Percentiles rank a stretch among this genome's conserved stretches.
phyloP scores from a whole-genome alignment of 2,329 filamentous ascomycete species.

The Scedosporium dehoogii region DNA sequence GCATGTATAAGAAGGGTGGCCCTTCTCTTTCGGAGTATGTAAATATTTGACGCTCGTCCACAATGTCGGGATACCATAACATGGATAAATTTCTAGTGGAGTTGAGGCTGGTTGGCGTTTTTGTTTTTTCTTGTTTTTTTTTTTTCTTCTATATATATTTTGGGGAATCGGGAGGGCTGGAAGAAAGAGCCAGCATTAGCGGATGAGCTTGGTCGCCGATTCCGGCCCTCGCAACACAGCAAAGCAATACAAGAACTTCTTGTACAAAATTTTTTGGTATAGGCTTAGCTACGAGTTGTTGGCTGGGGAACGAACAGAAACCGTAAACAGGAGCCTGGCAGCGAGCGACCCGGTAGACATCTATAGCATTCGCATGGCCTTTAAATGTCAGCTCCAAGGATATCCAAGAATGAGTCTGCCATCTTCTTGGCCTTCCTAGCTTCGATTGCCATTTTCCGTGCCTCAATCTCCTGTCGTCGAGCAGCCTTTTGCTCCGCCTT shows the following conservation, averaged over 20 bases:
- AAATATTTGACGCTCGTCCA: neutral
- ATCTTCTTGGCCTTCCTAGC: slow-evolving; percentile 52
- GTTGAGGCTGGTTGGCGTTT: neutral
- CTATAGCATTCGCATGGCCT: no score
- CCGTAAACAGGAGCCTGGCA: no score
- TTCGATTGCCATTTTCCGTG: slow-evolving; percentile 52
- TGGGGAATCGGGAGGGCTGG: neutral
- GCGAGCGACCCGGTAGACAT: no score
- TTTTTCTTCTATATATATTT: neutral
- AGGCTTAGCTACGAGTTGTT: no score
- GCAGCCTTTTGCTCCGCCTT: slow-evolving; percentile 43
- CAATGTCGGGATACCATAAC: neutral
- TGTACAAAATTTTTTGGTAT: no score
- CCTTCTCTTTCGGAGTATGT: neutral
- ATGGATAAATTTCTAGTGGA: neutral
- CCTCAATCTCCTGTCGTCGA: slow-evolving; percentile 54
- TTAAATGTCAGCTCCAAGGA: slow-evolving; percentile 22
- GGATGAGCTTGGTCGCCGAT: no score
- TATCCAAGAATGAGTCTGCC: slow-evolving; percentile 63
- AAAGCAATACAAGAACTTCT: no score
- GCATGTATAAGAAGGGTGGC: neutral
- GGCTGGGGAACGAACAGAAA: no score
- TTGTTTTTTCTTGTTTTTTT: neutral
- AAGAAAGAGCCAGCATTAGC: no score
- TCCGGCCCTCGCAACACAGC: no score